A percentile compares a stretch with the other conserved stretches of the same genome.
Conservation (phyloP, 2,329 filamentous ascomycete species). For the Aspergillus quadrilineatus region DNA sequence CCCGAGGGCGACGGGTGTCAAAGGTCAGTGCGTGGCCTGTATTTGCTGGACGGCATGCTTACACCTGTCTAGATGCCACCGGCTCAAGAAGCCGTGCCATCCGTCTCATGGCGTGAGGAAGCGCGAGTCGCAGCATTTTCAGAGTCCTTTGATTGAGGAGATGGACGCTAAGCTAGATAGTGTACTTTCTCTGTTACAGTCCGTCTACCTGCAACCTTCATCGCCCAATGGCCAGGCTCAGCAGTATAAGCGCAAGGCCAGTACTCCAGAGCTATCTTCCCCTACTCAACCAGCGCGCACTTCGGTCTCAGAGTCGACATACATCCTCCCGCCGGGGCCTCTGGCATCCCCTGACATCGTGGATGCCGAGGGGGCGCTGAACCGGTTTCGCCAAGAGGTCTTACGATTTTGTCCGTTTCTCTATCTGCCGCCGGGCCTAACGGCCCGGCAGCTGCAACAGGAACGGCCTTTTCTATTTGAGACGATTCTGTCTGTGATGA, state of each 20-base stretch:
- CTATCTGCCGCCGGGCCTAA: background rate
- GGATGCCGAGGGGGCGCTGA: background rate
- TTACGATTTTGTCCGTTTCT: slow-evolving; percentile 1
- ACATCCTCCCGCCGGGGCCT: background rate
- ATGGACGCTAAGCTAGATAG: slow-evolving; percentile 3
- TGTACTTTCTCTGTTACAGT: background rate
- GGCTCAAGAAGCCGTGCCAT: slow-evolving; percentile 4
- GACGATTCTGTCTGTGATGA: background rate
- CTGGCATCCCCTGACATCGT: background rate
- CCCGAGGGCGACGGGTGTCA: background rate
- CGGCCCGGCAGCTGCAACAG: background rate
- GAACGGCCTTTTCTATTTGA: slow-evolving; percentile 6
- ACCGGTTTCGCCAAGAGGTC: background rate
- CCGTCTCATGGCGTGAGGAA: background rate
- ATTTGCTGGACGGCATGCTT: background rate
- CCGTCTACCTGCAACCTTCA: background rate
- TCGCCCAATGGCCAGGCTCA: background rate
- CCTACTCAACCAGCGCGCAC: background rate
- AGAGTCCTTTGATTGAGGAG: background rate
- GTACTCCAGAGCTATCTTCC: background rate
- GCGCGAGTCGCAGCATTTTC: background rate
- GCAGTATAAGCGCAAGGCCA: no score
- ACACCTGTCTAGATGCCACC: slow-evolving; percentile 1
- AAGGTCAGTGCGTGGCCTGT: background rate
- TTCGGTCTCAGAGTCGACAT: background rate